A percentile compares a stretch with the other conserved stretches of the same genome.
These are phyloP conservation scores for Testicularia cyperi DNA, from an alignment of 1,284 basidiomycete species.

Conservation along the genomic window DNA sequence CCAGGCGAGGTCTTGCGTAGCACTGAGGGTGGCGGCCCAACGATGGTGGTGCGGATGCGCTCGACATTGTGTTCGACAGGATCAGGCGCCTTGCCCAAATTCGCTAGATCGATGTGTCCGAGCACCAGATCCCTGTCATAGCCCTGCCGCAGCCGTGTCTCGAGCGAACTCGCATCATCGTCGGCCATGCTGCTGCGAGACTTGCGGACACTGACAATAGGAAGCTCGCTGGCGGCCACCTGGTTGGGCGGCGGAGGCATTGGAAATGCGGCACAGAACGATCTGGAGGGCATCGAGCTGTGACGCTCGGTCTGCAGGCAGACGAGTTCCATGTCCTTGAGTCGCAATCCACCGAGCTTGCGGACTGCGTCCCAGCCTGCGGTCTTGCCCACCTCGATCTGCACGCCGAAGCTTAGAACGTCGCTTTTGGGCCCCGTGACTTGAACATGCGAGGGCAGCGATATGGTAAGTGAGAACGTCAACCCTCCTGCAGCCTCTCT, in stretches of 20 bases:
- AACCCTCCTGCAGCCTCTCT: conserved; percentile 34
- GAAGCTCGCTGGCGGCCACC: conserved; percentile 40
- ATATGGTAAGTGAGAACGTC: conserved; percentile 53
- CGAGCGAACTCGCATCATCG: too few relatives aligned
- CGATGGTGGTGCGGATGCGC: conserved; percentile 49
- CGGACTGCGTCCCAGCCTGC: conserved; percentile 43
- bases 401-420: conserved; percentile 57
- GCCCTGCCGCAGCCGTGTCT: conserved; percentile 29
- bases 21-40: conserved; percentile 45
- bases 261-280: conserved; percentile 53
- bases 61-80: conserved; percentile 52
- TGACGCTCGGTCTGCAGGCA: conserved; percentile 57
- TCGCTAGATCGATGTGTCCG: conserved; percentile 41
- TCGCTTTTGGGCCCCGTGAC: conserved; percentile 44
- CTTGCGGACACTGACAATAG: conserved; percentile 20
- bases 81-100: conserved; percentile 43
- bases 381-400: conserved; percentile 53
- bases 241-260: conserved; percentile 35
- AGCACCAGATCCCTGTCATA: conserved; percentile 49
- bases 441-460: conserved; percentile 55
- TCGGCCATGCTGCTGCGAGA: neutral
- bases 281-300: conserved; percentile 54
- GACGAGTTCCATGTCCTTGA: conserved; percentile 58
- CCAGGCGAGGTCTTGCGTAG: conserved; percentile 1
- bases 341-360: conserved; percentile 48